phyloP scores from a whole-genome alignment of 495 filamentous ascomycete genomes.

The Xylaria palmicola region DNA sequence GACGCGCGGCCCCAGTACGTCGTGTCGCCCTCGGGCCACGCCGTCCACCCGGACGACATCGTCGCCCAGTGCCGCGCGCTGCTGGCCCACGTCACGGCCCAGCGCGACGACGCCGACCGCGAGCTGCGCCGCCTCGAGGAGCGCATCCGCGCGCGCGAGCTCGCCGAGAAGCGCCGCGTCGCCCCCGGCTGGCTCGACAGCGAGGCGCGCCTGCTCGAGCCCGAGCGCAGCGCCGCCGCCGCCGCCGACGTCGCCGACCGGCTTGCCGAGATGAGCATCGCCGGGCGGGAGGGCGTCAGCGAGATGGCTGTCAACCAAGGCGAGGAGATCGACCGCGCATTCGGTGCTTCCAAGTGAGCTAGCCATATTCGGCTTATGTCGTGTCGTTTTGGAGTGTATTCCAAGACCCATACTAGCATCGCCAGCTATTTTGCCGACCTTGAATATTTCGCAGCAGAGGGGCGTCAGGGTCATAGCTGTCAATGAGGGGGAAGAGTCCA shows the following conservation, averaged over 20 bases:
- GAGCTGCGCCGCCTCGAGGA: slow-evolving; percentile 70
- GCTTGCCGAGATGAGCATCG: slow-evolving; percentile 33
- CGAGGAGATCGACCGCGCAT: slow-evolving; percentile 83
- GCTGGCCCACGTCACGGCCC: slow-evolving; percentile 66
- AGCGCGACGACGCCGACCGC: slow-evolving; percentile 60
- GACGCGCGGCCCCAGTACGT: slow-evolving; percentile 64
- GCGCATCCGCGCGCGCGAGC: slow-evolving; percentile 67
- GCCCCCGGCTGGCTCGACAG: slow-evolving; percentile 95
- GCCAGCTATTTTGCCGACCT: too few relatives aligned
- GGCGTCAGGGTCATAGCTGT: too few relatives aligned
- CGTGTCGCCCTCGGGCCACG: slow-evolving; percentile 69
- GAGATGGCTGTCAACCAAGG: slow-evolving; percentile 60
- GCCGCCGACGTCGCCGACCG: slow-evolving; percentile 15
- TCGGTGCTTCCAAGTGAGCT: slow-evolving; percentile 62
- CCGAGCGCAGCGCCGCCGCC: slow-evolving; percentile 47
- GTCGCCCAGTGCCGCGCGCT: slow-evolving; percentile 74
- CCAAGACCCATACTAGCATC: too few relatives aligned
- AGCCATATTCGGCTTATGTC: too few relatives aligned
- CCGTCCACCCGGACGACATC: slow-evolving; percentile 79
- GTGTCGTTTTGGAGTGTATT: too few relatives aligned
- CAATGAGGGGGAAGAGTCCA: too few relatives aligned
- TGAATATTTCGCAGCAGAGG: too few relatives aligned
- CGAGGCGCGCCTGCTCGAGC: slow-evolving; percentile 79
- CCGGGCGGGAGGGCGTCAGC: slow-evolving; percentile 40
- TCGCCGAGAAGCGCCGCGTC: slow-evolving; percentile 87